Conservation (phyloP, 192 early-diverging fungal species). For the Chytriomyces confervae region DNA sequence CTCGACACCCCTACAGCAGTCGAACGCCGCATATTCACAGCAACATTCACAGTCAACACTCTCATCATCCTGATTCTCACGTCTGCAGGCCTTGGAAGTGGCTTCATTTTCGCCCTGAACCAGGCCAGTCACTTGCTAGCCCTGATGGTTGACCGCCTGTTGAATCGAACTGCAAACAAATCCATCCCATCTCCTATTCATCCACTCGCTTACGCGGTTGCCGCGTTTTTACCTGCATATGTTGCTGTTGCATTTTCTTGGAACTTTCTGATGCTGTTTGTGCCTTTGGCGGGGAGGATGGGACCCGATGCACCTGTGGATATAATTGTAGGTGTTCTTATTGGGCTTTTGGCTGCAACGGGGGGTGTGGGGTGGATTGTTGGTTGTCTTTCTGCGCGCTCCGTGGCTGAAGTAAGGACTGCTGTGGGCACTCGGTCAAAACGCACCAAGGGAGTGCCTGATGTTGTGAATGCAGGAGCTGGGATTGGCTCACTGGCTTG, state of each 20-base stretch:
- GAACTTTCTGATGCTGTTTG: slow-evolving; percentile 63
- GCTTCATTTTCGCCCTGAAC: slow-evolving; percentile 34
- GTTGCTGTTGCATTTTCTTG: slow-evolving; percentile 8
- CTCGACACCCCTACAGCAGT: slow-evolving; percentile 15
- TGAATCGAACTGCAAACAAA: slow-evolving; percentile 1
- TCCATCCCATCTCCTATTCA: slow-evolving; percentile 26
- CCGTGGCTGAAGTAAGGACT: slow-evolving; percentile 15
- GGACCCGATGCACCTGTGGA: slow-evolving; percentile 71
- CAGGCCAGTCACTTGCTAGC: slow-evolving; percentile 26
- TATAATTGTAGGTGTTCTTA: slow-evolving; percentile 63
- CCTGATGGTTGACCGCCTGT: slow-evolving; percentile 31
- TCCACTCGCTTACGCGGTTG: slow-evolving; percentile 36
- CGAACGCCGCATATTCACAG: slow-evolving; percentile 13
- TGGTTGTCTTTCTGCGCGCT: slow-evolving; percentile 62
- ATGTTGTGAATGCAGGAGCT: slow-evolving; percentile 24
- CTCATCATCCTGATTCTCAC: slow-evolving; percentile 1
- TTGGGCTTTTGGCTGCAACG: slow-evolving; percentile 54
- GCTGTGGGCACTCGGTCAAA: background rate
- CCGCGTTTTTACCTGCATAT: slow-evolving; percentile 30
- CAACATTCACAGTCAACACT: background rate
- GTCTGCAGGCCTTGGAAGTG: slow-evolving; percentile 33
- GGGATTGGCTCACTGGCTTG: slow-evolving; percentile 18
- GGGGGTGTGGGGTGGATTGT: slow-evolving; percentile 26
- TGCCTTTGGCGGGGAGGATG: slow-evolving; percentile 72
- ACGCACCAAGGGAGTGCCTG: background rate